A percentile compares a stretch with the other conserved stretches of the same genome.
Conservation (phyloP, 768 basidiomycete species). For the Rhizopogon roseolus region DNA sequence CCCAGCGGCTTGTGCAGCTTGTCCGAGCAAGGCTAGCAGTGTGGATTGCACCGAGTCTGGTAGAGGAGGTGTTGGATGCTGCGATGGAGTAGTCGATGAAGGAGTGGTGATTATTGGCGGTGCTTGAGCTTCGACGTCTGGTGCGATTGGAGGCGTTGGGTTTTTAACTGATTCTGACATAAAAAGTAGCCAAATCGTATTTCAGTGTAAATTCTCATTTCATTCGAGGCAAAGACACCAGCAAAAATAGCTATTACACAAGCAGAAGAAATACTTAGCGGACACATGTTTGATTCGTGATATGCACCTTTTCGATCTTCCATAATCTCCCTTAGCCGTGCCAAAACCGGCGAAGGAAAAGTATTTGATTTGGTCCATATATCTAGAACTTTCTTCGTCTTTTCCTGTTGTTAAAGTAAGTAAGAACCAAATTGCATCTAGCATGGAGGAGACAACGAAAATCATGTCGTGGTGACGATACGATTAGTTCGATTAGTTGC, state of each 20-base stretch:
- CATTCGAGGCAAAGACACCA: slow-evolving; percentile 36
- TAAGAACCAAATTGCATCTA: slow-evolving; percentile 40
- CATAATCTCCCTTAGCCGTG: slow-evolving; percentile 66
- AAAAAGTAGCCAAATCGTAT: slow-evolving; percentile 47
- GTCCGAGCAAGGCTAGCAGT: slow-evolving; percentile 63
- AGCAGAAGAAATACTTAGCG: slow-evolving; percentile 75
- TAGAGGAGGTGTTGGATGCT: slow-evolving; percentile 14
- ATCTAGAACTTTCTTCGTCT: slow-evolving; percentile 94
- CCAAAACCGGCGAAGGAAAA: slow-evolving; percentile 74
- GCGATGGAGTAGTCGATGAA: slow-evolving; percentile 22
- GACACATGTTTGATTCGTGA: slow-evolving; percentile 55
- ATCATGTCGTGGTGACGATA: slow-evolving; percentile 21
- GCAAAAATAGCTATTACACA: slow-evolving; percentile 61
- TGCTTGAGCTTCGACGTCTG: slow-evolving; percentile 29
- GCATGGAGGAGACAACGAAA: slow-evolving; percentile 11
- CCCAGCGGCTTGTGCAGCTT: slow-evolving; percentile 49
- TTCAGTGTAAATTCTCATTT: slow-evolving; percentile 68
- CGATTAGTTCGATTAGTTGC: slow-evolving; percentile 17
- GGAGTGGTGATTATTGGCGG: slow-evolving; percentile 21
- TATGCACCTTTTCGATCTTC: slow-evolving; percentile 85
- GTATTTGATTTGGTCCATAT: slow-evolving; percentile 94
- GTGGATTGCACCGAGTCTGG: slow-evolving; percentile 47
- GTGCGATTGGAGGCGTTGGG: slow-evolving; percentile 33
- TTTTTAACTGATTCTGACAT: slow-evolving; percentile 49
- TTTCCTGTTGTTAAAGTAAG: slow-evolving; percentile 66